These are phyloP conservation scores for Exophiala spinifera DNA, from an alignment of 2,329 filamentous ascomycete genomes.

Conservation along the genomic window DNA sequence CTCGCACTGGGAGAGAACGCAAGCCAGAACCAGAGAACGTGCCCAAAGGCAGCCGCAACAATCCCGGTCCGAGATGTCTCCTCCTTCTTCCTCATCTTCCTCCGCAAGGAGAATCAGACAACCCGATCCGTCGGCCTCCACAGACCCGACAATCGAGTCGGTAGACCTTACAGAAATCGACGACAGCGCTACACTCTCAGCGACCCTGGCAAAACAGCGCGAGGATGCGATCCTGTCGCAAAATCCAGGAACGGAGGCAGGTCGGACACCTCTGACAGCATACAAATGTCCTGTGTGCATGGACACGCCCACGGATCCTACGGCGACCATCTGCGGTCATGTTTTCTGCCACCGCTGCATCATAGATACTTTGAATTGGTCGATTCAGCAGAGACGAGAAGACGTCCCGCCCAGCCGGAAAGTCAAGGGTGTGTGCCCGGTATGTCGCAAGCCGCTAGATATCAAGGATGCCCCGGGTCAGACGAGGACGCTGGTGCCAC, in stretches of 20 bases:
- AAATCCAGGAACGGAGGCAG: slow-evolving; percentile 31
- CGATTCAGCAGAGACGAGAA: slow-evolving; percentile 49
- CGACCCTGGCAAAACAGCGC: slow-evolving; percentile 51
- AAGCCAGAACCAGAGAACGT: slow-evolving; percentile 19
- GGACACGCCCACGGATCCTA: slow-evolving; percentile 59
- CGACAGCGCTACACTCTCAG: slow-evolving; percentile 40
- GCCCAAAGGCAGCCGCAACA: slow-evolving; percentile 5
- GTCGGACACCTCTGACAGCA: slow-evolving; percentile 42
- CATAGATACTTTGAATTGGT: slow-evolving; percentile 56
- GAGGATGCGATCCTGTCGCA: slow-evolving; percentile 50
- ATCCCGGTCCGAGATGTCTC: slow-evolving; percentile 9
- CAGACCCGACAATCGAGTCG: slow-evolving; percentile 39
- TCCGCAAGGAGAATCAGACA: slow-evolving; percentile 4
- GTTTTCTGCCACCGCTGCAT: slow-evolving; percentile 64
- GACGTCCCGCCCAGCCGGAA: slow-evolving; percentile 33
- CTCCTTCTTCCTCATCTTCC: slow-evolving; percentile 13
- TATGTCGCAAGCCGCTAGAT: slow-evolving; percentile 43
- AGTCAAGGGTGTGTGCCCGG: slow-evolving; percentile 42
- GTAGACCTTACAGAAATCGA: slow-evolving; percentile 51
- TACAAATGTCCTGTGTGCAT: slow-evolving; percentile 63
- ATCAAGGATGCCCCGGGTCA: slow-evolving; percentile 36
- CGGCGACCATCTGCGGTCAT: slow-evolving; percentile 60
- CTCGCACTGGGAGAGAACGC: slow-evolving; percentile 22
- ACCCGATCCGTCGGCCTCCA: not conserved
- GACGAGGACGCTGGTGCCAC: slow-evolving; percentile 21